Evolutionary conservation across 805 yeast genomes (phyloP), one percentile per base, ranked within the genome.

Genomic region (Wickerhamiella qilinensis): DNA sequence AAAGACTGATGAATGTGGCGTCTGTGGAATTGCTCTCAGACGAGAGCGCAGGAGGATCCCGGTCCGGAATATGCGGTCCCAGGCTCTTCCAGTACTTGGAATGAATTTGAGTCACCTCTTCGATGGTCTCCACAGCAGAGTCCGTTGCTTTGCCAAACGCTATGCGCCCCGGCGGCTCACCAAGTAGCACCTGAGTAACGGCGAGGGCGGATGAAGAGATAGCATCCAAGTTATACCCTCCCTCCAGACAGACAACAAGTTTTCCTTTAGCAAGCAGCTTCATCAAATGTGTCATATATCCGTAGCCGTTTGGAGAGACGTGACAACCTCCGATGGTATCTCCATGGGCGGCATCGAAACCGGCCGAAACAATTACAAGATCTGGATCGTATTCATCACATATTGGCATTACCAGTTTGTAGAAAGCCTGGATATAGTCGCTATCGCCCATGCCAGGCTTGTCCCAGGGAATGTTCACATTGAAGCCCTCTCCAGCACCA

Each of bases 291-390:
- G 96, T 82, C 95, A 91, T 85, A 46, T 85, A 86, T 7, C 94
- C 96, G 56, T 91, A 91, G 12, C 95, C 94, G 29, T 85, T 79
- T 2, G 98, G 98, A 0, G 94, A 70, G 2, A 91, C 93, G 55
- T 83, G 93, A 57, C 96, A 91, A 35, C 88, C 94, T 9, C 98
- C 99, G 45, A 91, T 82, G 42, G 84, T 77, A 58, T 91, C 99
- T 43, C 97, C 97, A 51, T 83, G 94, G 1, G 99, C 99, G 17
- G 98, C 98, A 61, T 91, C 99, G 51, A 91, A 91, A 0, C 99
- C 99, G 1, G 97, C 77, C 16, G 94, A 82, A 24, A 91, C 76
- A 27, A 91, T 83, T 3, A 86, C 88, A 46, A 91, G 66, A 60
- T 91, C 98, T 0, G 99, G 96, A 52, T 77, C 76, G 51, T 78